These are phyloP conservation scores for Botrytis porri DNA, from an alignment of 2,329 filamentous ascomycete genomes.

Conservation along the genomic window DNA sequence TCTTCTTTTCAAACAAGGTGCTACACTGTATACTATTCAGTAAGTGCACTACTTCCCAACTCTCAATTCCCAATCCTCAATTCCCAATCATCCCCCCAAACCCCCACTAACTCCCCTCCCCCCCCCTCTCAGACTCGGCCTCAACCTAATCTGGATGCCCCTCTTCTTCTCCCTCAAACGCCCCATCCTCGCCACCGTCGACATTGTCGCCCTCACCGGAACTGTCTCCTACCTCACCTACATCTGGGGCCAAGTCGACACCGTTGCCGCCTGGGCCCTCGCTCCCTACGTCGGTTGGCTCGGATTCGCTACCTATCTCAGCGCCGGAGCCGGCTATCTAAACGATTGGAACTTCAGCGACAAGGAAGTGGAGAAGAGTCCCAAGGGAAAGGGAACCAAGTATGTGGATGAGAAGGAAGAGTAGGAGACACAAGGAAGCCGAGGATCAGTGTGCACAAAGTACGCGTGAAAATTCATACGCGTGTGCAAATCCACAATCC, in stretches of 20 bases:
- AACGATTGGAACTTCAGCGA: slow-evolving; percentile 62
- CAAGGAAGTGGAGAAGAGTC: slow-evolving; percentile 34
- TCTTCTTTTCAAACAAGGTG: slow-evolving; percentile 57
- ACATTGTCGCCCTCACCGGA: slow-evolving; percentile 71
- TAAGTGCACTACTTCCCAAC: not conserved
- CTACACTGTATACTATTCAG: slow-evolving; percentile 81
- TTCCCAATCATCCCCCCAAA: not conserved
- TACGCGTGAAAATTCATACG: not conserved
- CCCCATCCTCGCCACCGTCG: slow-evolving; percentile 69
- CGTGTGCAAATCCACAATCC: too few relatives aligned
- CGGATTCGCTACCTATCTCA: slow-evolving; percentile 82
- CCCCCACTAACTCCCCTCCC: not conserved
- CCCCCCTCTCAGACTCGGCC: slow-evolving; percentile 50
- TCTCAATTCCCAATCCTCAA: too few relatives aligned
- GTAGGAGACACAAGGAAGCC: not conserved
- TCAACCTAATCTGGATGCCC: slow-evolving; percentile 90
- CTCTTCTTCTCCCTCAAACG: slow-evolving; percentile 80
- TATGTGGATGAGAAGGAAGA: slow-evolving; percentile 37
- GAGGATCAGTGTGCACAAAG: not conserved
- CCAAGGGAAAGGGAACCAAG: slow-evolving; percentile 34
- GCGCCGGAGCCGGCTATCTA: slow-evolving; percentile 62
- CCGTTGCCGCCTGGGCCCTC: slow-evolving; percentile 68
- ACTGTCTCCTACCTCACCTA: slow-evolving; percentile 71
- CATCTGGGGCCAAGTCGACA: slow-evolving; percentile 73
- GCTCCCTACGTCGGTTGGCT: slow-evolving; percentile 85